These are phyloP conservation scores for Penicillium sp. DNA, from an alignment of 2,329 filamentous ascomycete species.

Conservation along the genomic window DNA sequence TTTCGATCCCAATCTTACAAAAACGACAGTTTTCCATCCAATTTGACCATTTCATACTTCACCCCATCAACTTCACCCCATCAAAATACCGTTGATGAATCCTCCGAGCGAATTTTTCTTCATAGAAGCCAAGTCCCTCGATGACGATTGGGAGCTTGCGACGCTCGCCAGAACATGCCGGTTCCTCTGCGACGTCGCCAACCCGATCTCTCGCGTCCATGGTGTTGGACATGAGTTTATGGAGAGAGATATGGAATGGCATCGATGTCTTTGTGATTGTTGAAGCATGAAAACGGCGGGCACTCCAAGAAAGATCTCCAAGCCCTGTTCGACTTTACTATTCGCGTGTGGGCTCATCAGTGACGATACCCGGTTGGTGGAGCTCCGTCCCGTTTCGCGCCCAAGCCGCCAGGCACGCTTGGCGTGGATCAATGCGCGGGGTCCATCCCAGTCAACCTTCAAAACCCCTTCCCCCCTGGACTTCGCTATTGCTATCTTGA, in stretches of 20 bases:
- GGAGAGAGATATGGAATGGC: neutral
- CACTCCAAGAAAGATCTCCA: neutral
- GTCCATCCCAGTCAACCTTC: neutral
- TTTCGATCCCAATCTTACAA: neutral
- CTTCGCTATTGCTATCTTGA: neutral
- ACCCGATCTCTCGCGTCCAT: neutral
- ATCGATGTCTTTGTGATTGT: neutral
- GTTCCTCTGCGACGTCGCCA: neutral
- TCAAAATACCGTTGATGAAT: neutral
- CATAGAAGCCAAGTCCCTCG: neutral
- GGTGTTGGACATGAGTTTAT: neutral
- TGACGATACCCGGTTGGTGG: neutral
- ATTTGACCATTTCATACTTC: neutral
- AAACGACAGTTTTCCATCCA: neutral
- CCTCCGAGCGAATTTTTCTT: neutral
- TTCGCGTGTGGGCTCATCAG: neutral
- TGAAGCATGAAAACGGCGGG: neutral
- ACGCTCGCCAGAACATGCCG: neutral
- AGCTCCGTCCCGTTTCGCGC: neutral
- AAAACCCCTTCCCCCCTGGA: neutral
- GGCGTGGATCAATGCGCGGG: conserved; percentile 6
- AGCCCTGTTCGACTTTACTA: neutral
- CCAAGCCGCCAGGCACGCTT: conserved; percentile 8
- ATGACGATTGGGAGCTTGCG: neutral
- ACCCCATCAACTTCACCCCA: neutral